Percentiles rank a stretch among this genome's conserved stretches.
These are phyloP conservation scores for Ceratobasidium papillatum DNA, from an alignment of 1,284 basidiomycete genomes.

Conservation along the genomic window DNA sequence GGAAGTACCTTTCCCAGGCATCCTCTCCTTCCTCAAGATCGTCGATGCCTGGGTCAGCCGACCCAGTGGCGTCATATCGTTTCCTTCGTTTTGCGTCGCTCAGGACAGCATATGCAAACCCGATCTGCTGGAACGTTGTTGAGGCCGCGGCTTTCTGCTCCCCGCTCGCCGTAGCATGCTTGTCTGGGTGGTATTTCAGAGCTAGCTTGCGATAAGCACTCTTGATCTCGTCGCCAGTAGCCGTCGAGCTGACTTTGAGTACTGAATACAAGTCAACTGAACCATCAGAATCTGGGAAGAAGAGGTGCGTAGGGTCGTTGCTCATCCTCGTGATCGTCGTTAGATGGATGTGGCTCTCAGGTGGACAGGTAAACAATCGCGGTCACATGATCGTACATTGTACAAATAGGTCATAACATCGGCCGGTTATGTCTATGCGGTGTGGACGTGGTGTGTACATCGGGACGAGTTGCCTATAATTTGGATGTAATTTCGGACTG, in stretches of 20 bases:
- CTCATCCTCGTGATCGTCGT: conserved; percentile 29
- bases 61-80: conserved; percentile 84
- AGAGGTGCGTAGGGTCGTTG: conserved; percentile 30
- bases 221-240: conserved; percentile 73
- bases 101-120: conserved; percentile 89
- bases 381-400: conserved; percentile 26
- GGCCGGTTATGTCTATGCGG: not conserved
- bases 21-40: conserved; percentile 77
- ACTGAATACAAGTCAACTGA: conserved; percentile 77
- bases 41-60: conserved; percentile 77
- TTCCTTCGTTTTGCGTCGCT: conserved; percentile 77
- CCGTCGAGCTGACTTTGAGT: conserved; percentile 64
- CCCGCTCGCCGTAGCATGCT: conserved; percentile 73
- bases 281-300: conserved; percentile 40
- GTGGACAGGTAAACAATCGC: conserved; percentile 34
- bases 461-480: too few relatives aligned
- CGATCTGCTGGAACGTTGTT: conserved; percentile 85
- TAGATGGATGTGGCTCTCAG: conserved; percentile 43
- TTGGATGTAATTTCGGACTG: too few relatives aligned
- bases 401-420: not conserved
- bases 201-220: conserved; percentile 87
- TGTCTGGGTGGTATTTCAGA: conserved; percentile 87
- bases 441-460: too few relatives aligned
- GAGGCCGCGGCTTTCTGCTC: conserved; percentile 69
- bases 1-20: conserved; percentile 94